Conservation (phyloP, 345 rosid species). For the Aquilaria sinensis region DNA sequence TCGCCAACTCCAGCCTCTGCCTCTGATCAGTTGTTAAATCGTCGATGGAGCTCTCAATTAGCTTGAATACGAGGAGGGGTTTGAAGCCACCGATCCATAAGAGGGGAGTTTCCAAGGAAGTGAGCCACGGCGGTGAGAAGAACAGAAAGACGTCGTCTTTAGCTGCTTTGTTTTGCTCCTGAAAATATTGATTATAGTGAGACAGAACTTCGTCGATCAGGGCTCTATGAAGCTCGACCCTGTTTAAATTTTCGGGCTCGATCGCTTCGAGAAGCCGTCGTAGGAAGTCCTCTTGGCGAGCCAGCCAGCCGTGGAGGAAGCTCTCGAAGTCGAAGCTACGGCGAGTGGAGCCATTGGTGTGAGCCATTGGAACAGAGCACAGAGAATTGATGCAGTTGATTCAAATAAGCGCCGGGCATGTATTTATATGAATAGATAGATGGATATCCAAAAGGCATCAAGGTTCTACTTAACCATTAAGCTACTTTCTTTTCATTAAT, state of each 20-base stretch:
- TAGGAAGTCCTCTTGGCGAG: slow-evolving; percentile 12
- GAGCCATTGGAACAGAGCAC: background rate
- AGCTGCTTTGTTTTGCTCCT: slow-evolving; percentile 19
- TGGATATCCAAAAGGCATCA: too few relatives aligned
- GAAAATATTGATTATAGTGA: slow-evolving; percentile 23
- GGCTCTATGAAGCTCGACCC: background rate
- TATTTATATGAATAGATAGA: too few relatives aligned
- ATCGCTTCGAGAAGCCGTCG: slow-evolving; percentile 18
- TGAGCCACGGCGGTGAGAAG: slow-evolving; percentile 41
- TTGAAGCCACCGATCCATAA: slow-evolving; percentile 37
- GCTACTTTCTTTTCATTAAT: too few relatives aligned
- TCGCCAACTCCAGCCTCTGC: slow-evolving; percentile 17
- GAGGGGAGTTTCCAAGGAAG: slow-evolving; percentile 23
- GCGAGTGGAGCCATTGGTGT: background rate
- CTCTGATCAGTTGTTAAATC: slow-evolving; percentile 23
- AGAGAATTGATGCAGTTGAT: too few relatives aligned
- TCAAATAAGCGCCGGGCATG: too few relatives aligned
- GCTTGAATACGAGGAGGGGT: slow-evolving; percentile 26
- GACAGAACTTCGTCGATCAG: slow-evolving; percentile 23
- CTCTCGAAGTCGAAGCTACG: slow-evolving; percentile 10
- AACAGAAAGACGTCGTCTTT: slow-evolving; percentile 20
- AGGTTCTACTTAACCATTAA: too few relatives aligned
- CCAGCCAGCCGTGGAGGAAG: slow-evolving; percentile 32
- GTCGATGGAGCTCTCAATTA: slow-evolving; percentile 12
- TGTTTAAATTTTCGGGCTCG: background rate